These are phyloP conservation scores for Panicum miliaceum DNA, from an alignment of 176 grass and related monocot genomes.

Conservation along the genomic window DNA sequence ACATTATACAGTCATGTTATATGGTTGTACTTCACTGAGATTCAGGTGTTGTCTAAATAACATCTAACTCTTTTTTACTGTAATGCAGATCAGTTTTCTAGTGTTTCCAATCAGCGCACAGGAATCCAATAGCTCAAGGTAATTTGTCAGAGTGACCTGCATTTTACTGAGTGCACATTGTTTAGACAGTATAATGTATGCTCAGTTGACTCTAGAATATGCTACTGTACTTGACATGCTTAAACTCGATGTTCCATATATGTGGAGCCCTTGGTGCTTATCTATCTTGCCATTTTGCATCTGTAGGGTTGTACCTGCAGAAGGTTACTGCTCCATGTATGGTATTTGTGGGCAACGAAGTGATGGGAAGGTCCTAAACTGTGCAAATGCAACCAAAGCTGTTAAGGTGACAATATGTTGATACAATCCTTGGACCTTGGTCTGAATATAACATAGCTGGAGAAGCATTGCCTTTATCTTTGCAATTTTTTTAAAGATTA, in stretches of 20 bases:
- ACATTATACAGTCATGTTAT: constrained; percentile 27
- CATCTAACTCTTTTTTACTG: constrained; percentile 11
- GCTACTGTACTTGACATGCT: constrained; percentile 28
- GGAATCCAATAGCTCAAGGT: constrained; percentile 73
- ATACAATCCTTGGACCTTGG: constrained; percentile 3
- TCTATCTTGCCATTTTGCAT: constrained; percentile 34
- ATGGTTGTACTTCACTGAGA: constrained; percentile 25
- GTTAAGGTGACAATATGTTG: constrained; percentile 61
- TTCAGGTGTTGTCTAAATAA: constrained; percentile 24
- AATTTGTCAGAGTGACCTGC: constrained; percentile 43
- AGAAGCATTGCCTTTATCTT: constrained; percentile 39
- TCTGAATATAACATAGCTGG: constrained; percentile 4
- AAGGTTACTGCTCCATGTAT: constrained; percentile 95
- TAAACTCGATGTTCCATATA: constrained; percentile 37
- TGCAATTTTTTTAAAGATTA: constrained; percentile 8
- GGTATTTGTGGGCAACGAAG: constrained; percentile 76
- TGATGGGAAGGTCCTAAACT: constrained; percentile 94
- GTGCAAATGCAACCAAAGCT: constrained; percentile 75
- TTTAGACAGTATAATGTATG: neutral
- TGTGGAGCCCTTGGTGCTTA: constrained; percentile 27
- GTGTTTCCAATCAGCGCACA: constrained; percentile 55
- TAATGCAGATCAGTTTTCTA: constrained; percentile 62
- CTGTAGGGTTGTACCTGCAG: constrained; percentile 62
- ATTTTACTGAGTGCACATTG: constrained; percentile 28
- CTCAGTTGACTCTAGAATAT: constrained; percentile 16